Conservation (phyloP, 2,329 filamentous ascomycete species). For the Botrytis hyacinthi region DNA sequence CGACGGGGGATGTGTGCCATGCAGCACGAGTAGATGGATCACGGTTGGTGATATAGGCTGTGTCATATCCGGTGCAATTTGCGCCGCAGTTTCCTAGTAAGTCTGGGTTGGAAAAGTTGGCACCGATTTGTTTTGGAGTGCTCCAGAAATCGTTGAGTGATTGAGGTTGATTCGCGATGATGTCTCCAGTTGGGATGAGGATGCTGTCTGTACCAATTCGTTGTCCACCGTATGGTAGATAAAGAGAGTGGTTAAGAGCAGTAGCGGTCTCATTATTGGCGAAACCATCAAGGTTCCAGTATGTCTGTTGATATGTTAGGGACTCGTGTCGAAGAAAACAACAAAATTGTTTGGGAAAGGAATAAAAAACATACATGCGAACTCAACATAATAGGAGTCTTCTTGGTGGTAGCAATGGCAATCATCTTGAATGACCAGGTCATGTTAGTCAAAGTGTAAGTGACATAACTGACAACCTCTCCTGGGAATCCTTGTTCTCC, state of each 20-base stretch:
- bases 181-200: slow-evolving; percentile 71
- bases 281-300: slow-evolving; percentile 83
- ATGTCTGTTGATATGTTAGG: slow-evolving; percentile 51
- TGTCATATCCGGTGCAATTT: slow-evolving; percentile 80
- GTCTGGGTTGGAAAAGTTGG: slow-evolving; percentile 61
- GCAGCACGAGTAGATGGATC: slow-evolving; percentile 54
- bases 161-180: slow-evolving; percentile 64
- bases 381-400: slow-evolving; percentile 80
- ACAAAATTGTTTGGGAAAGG: not conserved
- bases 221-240: slow-evolving; percentile 70
- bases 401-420: slow-evolving; percentile 67
- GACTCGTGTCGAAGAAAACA: not conserved
- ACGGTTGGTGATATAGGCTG: slow-evolving; percentile 67
- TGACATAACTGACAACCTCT: slow-evolving; percentile 70
- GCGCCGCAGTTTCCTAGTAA: slow-evolving; percentile 73
- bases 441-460: slow-evolving; percentile 65
- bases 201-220: slow-evolving; percentile 68
- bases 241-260: slow-evolving; percentile 68
- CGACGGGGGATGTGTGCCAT: slow-evolving; percentile 62
- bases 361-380: slow-evolving; percentile 45
- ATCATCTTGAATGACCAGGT: slow-evolving; percentile 73
- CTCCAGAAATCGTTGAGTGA: slow-evolving; percentile 83
- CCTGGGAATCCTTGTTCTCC: slow-evolving; percentile 77
- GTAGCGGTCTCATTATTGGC: slow-evolving; percentile 66
- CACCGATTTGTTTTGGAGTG: slow-evolving; percentile 73